A percentile compares a stretch with the other conserved stretches of the same genome.
Evolutionary conservation across 2,329 filamentous ascomycete genomes (phyloP).

Genomic region (Blastomyces gilchristii): DNA sequence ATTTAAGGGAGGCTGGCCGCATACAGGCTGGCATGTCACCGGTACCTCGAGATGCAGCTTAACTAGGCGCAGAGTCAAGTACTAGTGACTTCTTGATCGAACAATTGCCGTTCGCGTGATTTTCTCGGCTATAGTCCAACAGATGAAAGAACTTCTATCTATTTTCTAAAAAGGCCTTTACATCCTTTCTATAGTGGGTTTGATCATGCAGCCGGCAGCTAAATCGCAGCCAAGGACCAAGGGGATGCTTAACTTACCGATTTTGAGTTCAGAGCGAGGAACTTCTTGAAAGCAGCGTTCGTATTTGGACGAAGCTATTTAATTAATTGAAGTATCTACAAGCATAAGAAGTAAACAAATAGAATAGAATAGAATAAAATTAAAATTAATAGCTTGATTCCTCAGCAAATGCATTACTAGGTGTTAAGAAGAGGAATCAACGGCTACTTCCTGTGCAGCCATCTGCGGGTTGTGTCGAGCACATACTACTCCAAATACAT

Average conservation of each 20-base stretch:
- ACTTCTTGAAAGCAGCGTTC: background rate
- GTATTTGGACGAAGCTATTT: background rate
- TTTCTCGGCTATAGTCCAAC: background rate
- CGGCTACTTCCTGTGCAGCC: too few relatives aligned
- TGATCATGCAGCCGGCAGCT: background rate
- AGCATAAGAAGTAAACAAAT: too few relatives aligned
- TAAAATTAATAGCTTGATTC: too few relatives aligned
- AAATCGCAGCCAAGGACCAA: background rate
- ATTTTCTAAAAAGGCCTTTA: too few relatives aligned
- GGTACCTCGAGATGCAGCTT: background rate
- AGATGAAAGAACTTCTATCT: too few relatives aligned
- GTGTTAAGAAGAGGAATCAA: too few relatives aligned
- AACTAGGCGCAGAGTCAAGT: background rate
- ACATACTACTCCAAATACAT: too few relatives aligned
- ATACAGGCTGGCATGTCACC: background rate
- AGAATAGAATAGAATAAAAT: too few relatives aligned
- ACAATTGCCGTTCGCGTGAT: background rate
- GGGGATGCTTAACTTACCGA: background rate
- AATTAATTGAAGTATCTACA: too few relatives aligned
- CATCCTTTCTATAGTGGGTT: background rate
- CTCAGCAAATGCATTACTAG: too few relatives aligned
- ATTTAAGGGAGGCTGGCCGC: background rate
- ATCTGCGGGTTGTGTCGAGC: too few relatives aligned
- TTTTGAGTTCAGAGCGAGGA: too few relatives aligned
- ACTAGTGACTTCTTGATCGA: background rate